Evolutionary conservation across 441 rosid species (phyloP).

Genomic region (Metrosideros polymorpha): DNA sequence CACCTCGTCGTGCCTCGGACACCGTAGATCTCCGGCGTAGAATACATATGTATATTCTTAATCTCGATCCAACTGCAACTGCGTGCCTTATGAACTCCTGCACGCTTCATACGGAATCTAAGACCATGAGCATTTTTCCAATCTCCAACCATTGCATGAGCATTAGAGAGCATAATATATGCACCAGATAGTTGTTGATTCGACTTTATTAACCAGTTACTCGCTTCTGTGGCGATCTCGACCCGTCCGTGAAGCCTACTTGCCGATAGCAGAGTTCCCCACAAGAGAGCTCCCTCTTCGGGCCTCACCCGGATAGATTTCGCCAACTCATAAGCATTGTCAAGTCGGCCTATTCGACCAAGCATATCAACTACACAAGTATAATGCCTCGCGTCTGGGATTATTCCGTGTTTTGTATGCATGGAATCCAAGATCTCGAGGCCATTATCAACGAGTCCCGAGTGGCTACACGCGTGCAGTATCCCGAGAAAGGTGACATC

Average conservation of each 20-base stretch:
- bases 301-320: slow-evolving; percentile 26
- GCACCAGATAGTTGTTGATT: slow-evolving; percentile 61
- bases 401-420: slow-evolving; percentile 34
- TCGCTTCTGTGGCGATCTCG: slow-evolving; percentile 59
- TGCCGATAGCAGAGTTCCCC: slow-evolving; percentile 74
- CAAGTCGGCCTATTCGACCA: slow-evolving; percentile 60
- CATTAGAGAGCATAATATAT: slow-evolving; percentile 56
- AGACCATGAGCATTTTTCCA: slow-evolving; percentile 49
- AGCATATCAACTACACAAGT: slow-evolving; percentile 74
- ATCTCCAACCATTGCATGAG: slow-evolving; percentile 47
- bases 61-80: slow-evolving; percentile 84
- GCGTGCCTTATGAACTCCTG: slow-evolving; percentile 57
- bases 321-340: slow-evolving; percentile 57
- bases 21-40: slow-evolving; percentile 43
- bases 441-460: slow-evolving; percentile 65
- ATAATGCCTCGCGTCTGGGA: slow-evolving; percentile 54
- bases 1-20: slow-evolving; percentile 33
- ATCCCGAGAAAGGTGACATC: slow-evolving; percentile 60
- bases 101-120: slow-evolving; percentile 43
- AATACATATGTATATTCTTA: slow-evolving; percentile 32
- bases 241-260: slow-evolving; percentile 69
- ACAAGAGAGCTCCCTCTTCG: slow-evolving; percentile 49
- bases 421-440: slow-evolving; percentile 38
- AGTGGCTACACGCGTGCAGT: slow-evolving; percentile 74
- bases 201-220: slow-evolving; percentile 36